Conservation (phyloP, 495 filamentous ascomycete genomes). For the Trichoderma virens region DNA sequence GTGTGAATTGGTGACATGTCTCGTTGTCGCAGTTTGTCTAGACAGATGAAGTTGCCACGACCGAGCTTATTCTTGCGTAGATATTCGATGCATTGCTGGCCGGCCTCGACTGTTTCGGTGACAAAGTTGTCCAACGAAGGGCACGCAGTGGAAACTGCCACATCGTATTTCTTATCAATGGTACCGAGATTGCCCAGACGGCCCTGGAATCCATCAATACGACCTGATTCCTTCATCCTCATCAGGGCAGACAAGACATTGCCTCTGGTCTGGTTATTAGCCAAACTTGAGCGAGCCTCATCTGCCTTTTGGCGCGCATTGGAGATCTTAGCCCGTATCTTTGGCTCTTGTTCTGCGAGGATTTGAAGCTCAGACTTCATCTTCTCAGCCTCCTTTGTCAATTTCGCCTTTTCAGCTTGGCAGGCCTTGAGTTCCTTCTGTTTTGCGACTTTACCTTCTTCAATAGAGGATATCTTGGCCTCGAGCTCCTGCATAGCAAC, state of each 20-base stretch:
- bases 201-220: slow-evolving; percentile 94
- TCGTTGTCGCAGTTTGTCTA: slow-evolving; percentile 72
- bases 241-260: slow-evolving; percentile 87
- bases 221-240: slow-evolving; percentile 90
- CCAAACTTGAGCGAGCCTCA: slow-evolving; percentile 82
- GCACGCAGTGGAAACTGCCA: slow-evolving; percentile 95
- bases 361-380: slow-evolving; percentile 64
- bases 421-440: slow-evolving; percentile 66
- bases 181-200: slow-evolving; percentile 91
- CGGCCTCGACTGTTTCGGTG: slow-evolving; percentile 87
- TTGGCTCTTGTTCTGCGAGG: slow-evolving; percentile 67
- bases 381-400: slow-evolving; percentile 68
- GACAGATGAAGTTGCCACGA: slow-evolving; percentile 92
- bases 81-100: slow-evolving; percentile 96
- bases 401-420: slow-evolving; percentile 57
- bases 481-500: slow-evolving; percentile 79
- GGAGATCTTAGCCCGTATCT: slow-evolving; percentile 72
- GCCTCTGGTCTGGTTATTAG: slow-evolving; percentile 82
- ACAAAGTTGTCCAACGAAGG: slow-evolving; percentile 88
- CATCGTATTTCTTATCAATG: slow-evolving; percentile 89
- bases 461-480: slow-evolving; percentile 63
- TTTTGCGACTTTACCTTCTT: slow-evolving; percentile 62
- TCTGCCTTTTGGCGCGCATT: slow-evolving; percentile 87
- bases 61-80: slow-evolving; percentile 95
- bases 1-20: slow-evolving; percentile 75